These are phyloP conservation scores for Metarhizium sp. DNA, from an alignment of 2,329 filamentous ascomycete genomes.

Conservation along the genomic window DNA sequence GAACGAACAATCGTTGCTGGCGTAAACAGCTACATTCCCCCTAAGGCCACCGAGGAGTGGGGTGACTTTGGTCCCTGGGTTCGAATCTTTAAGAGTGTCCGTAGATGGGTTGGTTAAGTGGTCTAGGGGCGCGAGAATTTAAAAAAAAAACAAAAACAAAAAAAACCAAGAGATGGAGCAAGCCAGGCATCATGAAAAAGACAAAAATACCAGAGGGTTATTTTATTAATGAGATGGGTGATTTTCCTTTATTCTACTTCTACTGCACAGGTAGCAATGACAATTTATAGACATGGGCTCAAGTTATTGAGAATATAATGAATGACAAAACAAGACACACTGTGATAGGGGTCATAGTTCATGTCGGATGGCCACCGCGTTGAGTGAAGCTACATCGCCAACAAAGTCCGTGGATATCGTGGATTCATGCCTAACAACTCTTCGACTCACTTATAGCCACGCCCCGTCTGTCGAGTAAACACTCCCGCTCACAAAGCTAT, in stretches of 20 bases:
- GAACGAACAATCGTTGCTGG: slow-evolving; percentile 81
- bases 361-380: background rate
- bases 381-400: background rate
- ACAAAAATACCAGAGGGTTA: background rate
- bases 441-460: no score
- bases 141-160: no score
- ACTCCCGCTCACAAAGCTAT: no score
- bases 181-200: background rate
- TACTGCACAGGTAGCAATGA: background rate
- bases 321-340: background rate
- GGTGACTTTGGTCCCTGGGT: slow-evolving; percentile 80
- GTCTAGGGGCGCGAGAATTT: background rate
- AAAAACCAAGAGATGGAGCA: background rate
- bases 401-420: no score
- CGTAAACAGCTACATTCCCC: slow-evolving; percentile 65
- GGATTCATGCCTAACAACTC: no score
- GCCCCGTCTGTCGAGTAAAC: no score
- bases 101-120: slow-evolving; percentile 70
- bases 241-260: background rate
- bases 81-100: slow-evolving; percentile 77
- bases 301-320: background rate
- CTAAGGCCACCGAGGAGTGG: slow-evolving; percentile 51
- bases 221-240: background rate
- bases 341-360: background rate
- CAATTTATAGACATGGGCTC: background rate